These are phyloP conservation scores for Smittium mucronatum DNA, from an alignment of 371 early-diverging fungal species.

Conservation along the genomic window DNA sequence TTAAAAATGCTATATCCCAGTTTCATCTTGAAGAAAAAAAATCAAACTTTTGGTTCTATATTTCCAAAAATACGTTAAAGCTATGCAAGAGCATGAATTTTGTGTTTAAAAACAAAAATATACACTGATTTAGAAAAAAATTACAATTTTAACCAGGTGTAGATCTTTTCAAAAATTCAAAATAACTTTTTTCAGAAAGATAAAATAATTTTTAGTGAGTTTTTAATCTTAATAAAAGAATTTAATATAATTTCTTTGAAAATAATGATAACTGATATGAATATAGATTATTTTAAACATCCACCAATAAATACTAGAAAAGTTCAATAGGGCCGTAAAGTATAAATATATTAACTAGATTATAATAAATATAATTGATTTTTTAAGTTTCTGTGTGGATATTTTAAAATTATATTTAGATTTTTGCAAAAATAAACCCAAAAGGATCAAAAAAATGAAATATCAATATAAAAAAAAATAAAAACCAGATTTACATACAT, in stretches of 20 bases:
- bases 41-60: neutral
- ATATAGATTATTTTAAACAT: neutral
- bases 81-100: neutral
- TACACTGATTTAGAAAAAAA: neutral
- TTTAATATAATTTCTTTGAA: neutral
- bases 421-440: neutral
- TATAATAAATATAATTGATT: neutral
- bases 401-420: neutral
- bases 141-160: neutral
- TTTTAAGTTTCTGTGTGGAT: neutral
- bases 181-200: too few relatives aligned
- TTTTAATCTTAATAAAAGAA: neutral
- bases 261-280: neutral
- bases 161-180: neutral
- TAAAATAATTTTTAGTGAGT: too few relatives aligned
- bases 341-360: neutral
- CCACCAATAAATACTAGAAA: neutral
- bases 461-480: neutral
- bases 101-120: neutral
- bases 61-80: neutral
- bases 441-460: neutral
- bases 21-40: neutral
- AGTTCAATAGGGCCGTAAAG: neutral
- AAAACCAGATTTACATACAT: neutral
- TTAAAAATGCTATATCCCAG: neutral